Evolutionary conservation across 2,329 filamentous ascomycete genomes (phyloP).

Genomic region (Sphaerulina vaccinii): DNA sequence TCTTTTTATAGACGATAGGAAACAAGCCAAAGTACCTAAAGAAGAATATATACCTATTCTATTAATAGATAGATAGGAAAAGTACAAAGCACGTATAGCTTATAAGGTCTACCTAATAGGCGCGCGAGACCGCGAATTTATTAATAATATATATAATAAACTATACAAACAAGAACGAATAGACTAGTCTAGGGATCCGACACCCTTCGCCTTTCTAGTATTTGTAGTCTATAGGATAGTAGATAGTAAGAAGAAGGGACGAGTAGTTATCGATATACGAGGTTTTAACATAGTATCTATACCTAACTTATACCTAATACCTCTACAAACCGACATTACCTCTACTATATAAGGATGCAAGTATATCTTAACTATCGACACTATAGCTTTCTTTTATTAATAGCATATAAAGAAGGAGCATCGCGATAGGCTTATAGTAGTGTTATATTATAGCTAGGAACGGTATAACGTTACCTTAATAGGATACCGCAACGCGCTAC

Average conservation of each 20-base stretch:
- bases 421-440: not conserved
- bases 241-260: not conserved
- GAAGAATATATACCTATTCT: not conserved
- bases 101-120: not conserved
- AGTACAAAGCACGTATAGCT: not conserved
- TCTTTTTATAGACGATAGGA: not conserved
- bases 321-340: not conserved
- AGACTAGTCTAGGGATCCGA: not conserved
- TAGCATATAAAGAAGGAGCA: not conserved
- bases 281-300: not conserved
- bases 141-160: not conserved
- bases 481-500: not conserved
- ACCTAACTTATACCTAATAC: conserved; percentile 1
- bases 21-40: not conserved
- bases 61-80: not conserved
- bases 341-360: not conserved
- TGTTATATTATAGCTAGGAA: not conserved
- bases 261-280: not conserved
- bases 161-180: not conserved
- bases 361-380: not conserved
- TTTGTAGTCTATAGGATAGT: not conserved
- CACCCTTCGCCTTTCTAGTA: not conserved
- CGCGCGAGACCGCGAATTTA: not conserved
- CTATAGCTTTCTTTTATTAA: not conserved
- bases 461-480: not conserved